phyloP scores from a whole-genome alignment of 495 filamentous ascomycete genomes.

The Bathelium albidoporum region DNA sequence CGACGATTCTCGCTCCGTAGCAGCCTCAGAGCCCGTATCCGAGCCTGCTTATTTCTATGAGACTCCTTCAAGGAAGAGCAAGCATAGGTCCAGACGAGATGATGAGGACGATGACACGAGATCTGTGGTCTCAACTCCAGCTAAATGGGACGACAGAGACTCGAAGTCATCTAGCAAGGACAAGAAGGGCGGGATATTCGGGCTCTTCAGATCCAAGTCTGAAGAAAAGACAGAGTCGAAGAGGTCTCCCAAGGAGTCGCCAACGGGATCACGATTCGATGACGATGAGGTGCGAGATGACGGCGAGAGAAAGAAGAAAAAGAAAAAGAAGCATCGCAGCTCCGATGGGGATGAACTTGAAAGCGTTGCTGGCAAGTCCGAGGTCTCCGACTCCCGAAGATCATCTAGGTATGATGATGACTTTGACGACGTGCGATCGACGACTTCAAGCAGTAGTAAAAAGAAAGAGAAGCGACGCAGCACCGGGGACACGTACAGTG shows the following conservation, averaged over 20 bases:
- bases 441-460: conserved; percentile 1
- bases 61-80: conserved; percentile 15
- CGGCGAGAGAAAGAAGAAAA: conserved; percentile 23
- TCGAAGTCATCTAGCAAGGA: conserved; percentile 23
- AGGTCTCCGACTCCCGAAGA: background rate
- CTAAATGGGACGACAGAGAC: conserved; percentile 22
- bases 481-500: background rate
- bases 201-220: conserved; percentile 26
- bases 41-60: conserved; percentile 25
- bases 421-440: conserved; percentile 12
- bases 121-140: conserved; percentile 24
- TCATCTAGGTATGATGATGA: background rate
- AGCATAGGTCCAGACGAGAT: conserved; percentile 13
- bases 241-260: conserved; percentile 12
- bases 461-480: background rate
- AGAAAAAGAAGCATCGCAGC: conserved; percentile 26
- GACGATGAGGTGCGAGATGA: conserved; percentile 15
- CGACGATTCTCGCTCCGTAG: conserved; percentile 12
- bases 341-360: conserved; percentile 23
- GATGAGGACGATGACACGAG: conserved; percentile 26
- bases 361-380: background rate
- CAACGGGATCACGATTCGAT: conserved; percentile 11
- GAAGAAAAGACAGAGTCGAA: conserved; percentile 16
- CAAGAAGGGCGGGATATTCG: conserved; percentile 31
- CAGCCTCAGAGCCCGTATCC: conserved; percentile 20